Conservation (phyloP, 2,329 filamentous ascomycete species). For the Gaeumannomyces tritici region DNA sequence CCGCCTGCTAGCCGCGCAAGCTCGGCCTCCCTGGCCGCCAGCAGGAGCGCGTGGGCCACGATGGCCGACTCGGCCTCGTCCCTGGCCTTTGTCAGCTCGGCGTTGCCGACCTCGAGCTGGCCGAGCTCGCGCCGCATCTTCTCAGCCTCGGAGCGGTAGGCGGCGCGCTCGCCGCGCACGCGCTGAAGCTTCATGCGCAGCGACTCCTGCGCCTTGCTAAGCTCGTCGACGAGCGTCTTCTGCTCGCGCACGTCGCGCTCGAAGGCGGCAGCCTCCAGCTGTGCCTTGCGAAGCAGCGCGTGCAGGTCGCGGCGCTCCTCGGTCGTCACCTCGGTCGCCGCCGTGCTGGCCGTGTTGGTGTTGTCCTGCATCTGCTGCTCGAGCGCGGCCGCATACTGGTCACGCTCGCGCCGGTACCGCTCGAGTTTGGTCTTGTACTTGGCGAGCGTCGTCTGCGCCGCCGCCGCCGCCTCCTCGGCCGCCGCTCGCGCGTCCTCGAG, state of each 20-base stretch:
- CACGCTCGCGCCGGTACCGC: slow-evolving; percentile 39
- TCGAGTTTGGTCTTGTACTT: slow-evolving; percentile 40
- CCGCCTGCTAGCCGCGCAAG: slow-evolving; percentile 17
- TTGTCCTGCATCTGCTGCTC: slow-evolving; percentile 18
- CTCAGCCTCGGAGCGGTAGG: slow-evolving; percentile 43
- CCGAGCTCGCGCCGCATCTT: slow-evolving; percentile 44
- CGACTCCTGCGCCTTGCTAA: slow-evolving; percentile 45
- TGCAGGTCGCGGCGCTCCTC: slow-evolving; percentile 52
- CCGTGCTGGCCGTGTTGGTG: slow-evolving; percentile 15
- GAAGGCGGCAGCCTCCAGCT: slow-evolving; percentile 58
- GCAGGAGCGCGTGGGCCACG: slow-evolving; percentile 8
- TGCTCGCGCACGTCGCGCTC: slow-evolving; percentile 63
- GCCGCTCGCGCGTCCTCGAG: slow-evolving; percentile 45
- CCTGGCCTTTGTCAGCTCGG: neutral
- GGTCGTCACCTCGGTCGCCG: slow-evolving; percentile 29
- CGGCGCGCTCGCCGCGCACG: slow-evolving; percentile 54
- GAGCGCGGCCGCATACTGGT: slow-evolving; percentile 23
- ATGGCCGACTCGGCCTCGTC: slow-evolving; percentile 11
- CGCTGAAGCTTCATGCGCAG: slow-evolving; percentile 61
- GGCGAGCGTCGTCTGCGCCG: slow-evolving; percentile 32
- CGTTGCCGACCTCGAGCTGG: slow-evolving; percentile 4
- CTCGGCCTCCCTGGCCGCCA: slow-evolving; percentile 16
- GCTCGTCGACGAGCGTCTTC: slow-evolving; percentile 51
- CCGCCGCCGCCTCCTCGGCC: slow-evolving; percentile 34
- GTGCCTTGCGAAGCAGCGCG: slow-evolving; percentile 49